Percentiles rank a stretch among this genome's conserved stretches.
Conservation (phyloP, 2,329 filamentous ascomycete species). For the Cladophialophora yegresii region DNA sequence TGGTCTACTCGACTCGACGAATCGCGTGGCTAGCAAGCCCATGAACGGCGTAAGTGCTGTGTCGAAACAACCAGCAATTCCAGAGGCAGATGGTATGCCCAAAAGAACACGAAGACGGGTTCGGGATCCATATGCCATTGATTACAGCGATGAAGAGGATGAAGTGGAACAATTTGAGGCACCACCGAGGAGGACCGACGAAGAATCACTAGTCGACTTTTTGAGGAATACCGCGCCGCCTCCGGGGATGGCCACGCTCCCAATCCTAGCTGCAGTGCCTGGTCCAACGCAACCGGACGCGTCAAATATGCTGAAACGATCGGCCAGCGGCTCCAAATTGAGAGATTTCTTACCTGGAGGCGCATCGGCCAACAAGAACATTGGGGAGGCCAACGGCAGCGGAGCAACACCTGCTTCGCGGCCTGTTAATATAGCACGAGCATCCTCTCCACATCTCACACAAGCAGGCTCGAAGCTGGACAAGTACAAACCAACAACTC, state of each 20-base stretch:
- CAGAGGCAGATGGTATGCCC: conserved; percentile 55
- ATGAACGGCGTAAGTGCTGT: conserved; percentile 22
- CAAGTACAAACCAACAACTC: conserved; percentile 38
- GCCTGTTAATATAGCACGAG: conserved; percentile 28
- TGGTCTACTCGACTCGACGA: conserved; percentile 59
- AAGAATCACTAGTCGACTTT: conserved; percentile 54
- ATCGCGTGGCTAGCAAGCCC: conserved; percentile 34
- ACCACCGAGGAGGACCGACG: conserved; percentile 41
- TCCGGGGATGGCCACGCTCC: conserved; percentile 38
- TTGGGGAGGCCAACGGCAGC: conserved; percentile 8
- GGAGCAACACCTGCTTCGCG: conserved; percentile 13
- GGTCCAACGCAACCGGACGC: conserved; percentile 16
- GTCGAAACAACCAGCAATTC: conserved; percentile 32
- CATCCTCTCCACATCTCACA: conserved; percentile 35
- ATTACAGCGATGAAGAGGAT: conserved; percentile 67
- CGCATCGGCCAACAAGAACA: conserved; percentile 2
- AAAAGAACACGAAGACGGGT: conserved; percentile 74
- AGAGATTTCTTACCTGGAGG: conserved; percentile 29
- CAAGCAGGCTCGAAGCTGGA: conserved; percentile 40
- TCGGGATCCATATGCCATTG: conserved; percentile 91
- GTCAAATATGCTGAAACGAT: conserved; percentile 21
- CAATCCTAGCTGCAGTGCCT: conserved; percentile 33
- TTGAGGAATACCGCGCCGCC: conserved; percentile 50
- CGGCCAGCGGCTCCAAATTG: conserved; percentile 31
- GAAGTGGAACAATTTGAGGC: conserved; percentile 58